phyloP scores from a whole-genome alignment of 2,329 filamentous ascomycete genomes.

The Ciborinia camelliae region DNA sequence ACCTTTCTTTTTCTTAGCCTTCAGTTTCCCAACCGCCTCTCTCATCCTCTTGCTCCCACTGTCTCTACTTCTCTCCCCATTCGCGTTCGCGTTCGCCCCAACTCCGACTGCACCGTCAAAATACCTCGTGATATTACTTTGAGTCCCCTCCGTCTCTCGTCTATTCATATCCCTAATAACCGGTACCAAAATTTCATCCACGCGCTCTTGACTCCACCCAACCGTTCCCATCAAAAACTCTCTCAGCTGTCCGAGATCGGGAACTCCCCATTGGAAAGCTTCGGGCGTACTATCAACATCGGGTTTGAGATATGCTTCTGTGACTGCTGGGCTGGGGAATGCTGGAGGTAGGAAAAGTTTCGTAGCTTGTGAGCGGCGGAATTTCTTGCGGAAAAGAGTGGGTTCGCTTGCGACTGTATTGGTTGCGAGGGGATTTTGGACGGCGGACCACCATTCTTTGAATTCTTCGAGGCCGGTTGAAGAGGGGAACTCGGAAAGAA shows the following conservation, averaged over 20 bases:
- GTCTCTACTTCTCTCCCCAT: constrained; percentile 51
- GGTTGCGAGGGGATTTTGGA: constrained; percentile 62
- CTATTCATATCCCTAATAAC: constrained; percentile 95
- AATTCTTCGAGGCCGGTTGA: constrained; percentile 65
- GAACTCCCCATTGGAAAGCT: constrained; percentile 91
- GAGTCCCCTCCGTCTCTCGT: constrained; percentile 82
- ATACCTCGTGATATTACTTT: constrained; percentile 92
- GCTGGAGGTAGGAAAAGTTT: constrained; percentile 81
- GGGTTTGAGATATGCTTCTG: constrained; percentile 78
- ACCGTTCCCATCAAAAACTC: constrained; percentile 87
- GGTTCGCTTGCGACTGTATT: constrained; percentile 55
- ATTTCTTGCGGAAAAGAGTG: constrained; percentile 74
- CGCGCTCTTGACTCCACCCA: constrained; percentile 87
- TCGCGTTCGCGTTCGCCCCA: constrained; percentile 56
- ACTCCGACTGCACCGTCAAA: constrained; percentile 73
- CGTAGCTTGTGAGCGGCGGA: constrained; percentile 71
- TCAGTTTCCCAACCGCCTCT: constrained; percentile 66
- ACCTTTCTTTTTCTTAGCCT: constrained; percentile 44
- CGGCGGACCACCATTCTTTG: constrained; percentile 78
- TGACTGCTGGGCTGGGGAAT: constrained; percentile 77
- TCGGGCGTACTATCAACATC: constrained; percentile 79
- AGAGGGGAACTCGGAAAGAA: constrained; percentile 79
- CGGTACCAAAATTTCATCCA: constrained; percentile 91
- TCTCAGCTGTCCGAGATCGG: constrained; percentile 81
- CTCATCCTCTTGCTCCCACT: constrained; percentile 72